phyloP scores from a whole-genome alignment of 2,329 filamentous ascomycete genomes.

The Diaporthe capsici region DNA sequence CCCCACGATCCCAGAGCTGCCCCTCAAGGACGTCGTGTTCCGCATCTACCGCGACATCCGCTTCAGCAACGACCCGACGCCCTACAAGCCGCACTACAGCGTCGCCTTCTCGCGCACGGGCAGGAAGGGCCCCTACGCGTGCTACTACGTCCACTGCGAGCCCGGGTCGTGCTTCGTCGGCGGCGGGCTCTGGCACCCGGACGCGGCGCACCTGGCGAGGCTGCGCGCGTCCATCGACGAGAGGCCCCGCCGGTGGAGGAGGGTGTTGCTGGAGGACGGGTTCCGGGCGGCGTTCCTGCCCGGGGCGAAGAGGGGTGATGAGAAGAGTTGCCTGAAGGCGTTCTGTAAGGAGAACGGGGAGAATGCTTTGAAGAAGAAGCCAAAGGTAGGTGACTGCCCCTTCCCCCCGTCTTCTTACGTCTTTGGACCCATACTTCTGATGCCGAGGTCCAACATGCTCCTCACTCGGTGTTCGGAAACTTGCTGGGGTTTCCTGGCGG shows the following conservation, averaged over 20 bases:
- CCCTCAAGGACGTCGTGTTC: slow-evolving; percentile 87
- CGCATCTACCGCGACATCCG: slow-evolving; percentile 90
- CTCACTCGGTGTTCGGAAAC: slow-evolving; percentile 5
- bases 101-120: slow-evolving; percentile 91
- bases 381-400: slow-evolving; percentile 73
- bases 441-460: background rate
- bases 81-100: slow-evolving; percentile 91
- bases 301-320: slow-evolving; percentile 64
- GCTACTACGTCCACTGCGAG: slow-evolving; percentile 89
- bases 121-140: slow-evolving; percentile 87
- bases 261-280: slow-evolving; percentile 71
- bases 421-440: background rate
- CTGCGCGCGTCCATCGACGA: slow-evolving; percentile 83
- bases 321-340: slow-evolving; percentile 73
- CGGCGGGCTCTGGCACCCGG: slow-evolving; percentile 86
- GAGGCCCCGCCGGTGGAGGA: slow-evolving; percentile 78
- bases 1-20: slow-evolving; percentile 87
- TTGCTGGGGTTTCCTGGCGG: background rate
- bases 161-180: slow-evolving; percentile 81
- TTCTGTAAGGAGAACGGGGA: slow-evolving; percentile 80
- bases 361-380: slow-evolving; percentile 86
- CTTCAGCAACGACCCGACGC: slow-evolving; percentile 86
- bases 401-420: background rate
- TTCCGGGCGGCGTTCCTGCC: slow-evolving; percentile 78
- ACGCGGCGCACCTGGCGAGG: slow-evolving; percentile 73